Evolutionary conservation across 805 yeast species (phyloP), one percentile per base, ranked within the genome.

Genomic region (Teunomyces kruisii): DNA sequence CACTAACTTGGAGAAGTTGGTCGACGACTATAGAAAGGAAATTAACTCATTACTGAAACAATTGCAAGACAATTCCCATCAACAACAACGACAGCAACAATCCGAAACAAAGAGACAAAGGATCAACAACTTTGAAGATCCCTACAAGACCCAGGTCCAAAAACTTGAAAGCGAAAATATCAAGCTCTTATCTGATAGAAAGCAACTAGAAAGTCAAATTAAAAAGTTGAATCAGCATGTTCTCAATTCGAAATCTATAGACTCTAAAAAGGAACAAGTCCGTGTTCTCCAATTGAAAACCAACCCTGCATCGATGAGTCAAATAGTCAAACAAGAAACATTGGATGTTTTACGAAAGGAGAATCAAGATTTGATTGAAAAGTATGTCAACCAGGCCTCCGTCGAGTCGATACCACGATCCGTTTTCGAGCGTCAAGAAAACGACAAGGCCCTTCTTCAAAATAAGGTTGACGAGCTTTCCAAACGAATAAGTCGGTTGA

Each of bases 261-360:
- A 59, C 14, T 8, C 43, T 7, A 59, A 61, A 37, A 52, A 50
- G 27, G 48, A 56, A 8, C 50, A 60, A 24, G 48, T 74, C 1
- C 74, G 82, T 42, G 72, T 88, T 2, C 60, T 88, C 10, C 86
- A 86, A 59, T 62, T 86, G 45, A 73, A 83, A 38, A 74, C 79
- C 27, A 87, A 84, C 58, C 95, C 96, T 1, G 74, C 83, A 10
- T 44, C 74, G 2, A 70, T 70, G 12, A 84, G 84, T 51, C 91
- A 87, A 57, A 61, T 74, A n/a, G 68, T 83, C 12, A 84, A 83
- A 51, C 73, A 68, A 45, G 68, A 72, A 32, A 68, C 76, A 44
- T 59, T 87, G 13, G 76, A 75, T 6, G 62, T 74, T 0, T 65
- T 89, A 19, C 60, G 74, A 32, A 63, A 62, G 13, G 95, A 88